A percentile compares a stretch with the other conserved stretches of the same genome.
Conservation (phyloP, 1,284 basidiomycete genomes). For the Cryptococcus sp. region DNA sequence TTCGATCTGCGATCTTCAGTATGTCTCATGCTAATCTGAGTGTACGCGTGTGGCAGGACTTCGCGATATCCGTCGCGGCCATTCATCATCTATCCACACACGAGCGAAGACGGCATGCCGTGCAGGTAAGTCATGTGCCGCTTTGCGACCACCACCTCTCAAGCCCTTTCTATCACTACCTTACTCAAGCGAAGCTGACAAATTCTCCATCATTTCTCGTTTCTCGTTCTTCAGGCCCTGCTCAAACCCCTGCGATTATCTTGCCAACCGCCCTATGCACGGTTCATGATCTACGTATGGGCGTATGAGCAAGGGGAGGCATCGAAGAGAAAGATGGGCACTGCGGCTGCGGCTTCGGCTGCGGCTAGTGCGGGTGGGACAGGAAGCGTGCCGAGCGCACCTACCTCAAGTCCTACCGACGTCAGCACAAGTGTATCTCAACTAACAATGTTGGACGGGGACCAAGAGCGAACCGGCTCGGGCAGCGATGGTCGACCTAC, state of each 20-base stretch:
- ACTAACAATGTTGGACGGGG: background rate
- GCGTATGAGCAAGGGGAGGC: slow-evolving; percentile 87
- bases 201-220: too few relatives aligned
- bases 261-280: slow-evolving; percentile 58
- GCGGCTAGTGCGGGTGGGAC: background rate
- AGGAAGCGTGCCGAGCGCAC: background rate
- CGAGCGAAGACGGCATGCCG: slow-evolving; percentile 67
- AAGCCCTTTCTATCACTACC: slow-evolving; percentile 12
- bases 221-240: slow-evolving; percentile 57
- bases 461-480: background rate
- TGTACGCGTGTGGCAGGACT: slow-evolving; percentile 64
- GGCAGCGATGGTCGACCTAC: background rate
- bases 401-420: too few relatives aligned
- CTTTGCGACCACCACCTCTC: background rate
- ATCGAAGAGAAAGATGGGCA: slow-evolving; percentile 69
- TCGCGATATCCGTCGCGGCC: slow-evolving; percentile 91
- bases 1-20: background rate
- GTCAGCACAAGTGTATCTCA: too few relatives aligned
- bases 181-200: background rate
- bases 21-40: background rate
- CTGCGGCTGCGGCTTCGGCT: slow-evolving; percentile 28
- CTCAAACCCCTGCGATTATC: slow-evolving; percentile 65
- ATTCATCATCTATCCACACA: slow-evolving; percentile 88
- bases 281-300: slow-evolving; percentile 97
- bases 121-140: slow-evolving; percentile 61